Conservation (phyloP, 371 early-diverging fungal species). For the Chytridium lagenaria region DNA sequence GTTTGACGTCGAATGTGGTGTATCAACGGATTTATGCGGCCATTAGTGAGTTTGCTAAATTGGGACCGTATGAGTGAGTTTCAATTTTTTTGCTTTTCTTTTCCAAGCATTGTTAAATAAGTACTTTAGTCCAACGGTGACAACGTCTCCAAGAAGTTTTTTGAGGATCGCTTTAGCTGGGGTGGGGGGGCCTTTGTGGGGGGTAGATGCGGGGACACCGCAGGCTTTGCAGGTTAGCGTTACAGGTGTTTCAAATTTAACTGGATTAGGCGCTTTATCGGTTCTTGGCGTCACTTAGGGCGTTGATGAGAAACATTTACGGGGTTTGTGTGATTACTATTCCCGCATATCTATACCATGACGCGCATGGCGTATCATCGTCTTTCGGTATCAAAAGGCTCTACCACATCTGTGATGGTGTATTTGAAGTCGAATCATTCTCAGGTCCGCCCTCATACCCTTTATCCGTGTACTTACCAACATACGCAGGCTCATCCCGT, state of each 20-base stretch:
- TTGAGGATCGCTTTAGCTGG: conserved; percentile 81
- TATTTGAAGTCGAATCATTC: conserved; percentile 90
- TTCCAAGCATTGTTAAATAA: neutral
- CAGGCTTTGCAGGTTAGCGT: conserved; percentile 3
- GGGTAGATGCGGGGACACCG: conserved; percentile 19
- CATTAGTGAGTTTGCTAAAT: conserved; percentile 63
- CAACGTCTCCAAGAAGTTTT: conserved; percentile 49
- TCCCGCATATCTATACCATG: conserved; percentile 78
- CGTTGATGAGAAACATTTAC: conserved; percentile 76
- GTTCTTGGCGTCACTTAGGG: conserved; percentile 79
- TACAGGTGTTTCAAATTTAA: neutral
- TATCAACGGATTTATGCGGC: conserved; percentile 65
- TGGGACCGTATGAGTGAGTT: conserved; percentile 66
- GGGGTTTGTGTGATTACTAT: conserved; percentile 82
- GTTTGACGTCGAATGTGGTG: conserved; percentile 33
- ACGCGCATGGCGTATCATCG: conserved; percentile 45
- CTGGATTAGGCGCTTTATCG: conserved; percentile 51
- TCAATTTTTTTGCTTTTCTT: neutral
- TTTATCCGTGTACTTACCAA: conserved; percentile 5
- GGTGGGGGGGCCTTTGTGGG: conserved; percentile 56
- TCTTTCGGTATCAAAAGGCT: conserved; percentile 69
- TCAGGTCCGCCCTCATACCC: conserved; percentile 63
- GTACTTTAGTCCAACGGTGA: neutral
- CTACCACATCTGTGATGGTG: conserved; percentile 86
- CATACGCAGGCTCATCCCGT: conserved; percentile 51